These are phyloP conservation scores for Clarireedia homoeocarpa DNA, from an alignment of 2,329 filamentous ascomycete species.

Conservation along the genomic window DNA sequence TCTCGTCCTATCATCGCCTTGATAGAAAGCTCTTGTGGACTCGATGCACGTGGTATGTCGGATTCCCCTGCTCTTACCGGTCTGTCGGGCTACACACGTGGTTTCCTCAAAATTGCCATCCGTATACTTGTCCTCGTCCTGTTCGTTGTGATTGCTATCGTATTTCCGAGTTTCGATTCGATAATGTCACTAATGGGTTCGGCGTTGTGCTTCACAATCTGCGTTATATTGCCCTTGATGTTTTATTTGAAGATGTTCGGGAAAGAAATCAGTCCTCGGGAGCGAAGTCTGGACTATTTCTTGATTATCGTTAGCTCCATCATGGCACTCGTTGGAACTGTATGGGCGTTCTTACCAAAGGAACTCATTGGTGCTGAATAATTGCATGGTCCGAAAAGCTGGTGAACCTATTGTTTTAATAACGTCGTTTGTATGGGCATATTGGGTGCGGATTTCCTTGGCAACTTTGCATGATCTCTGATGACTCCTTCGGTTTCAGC, in stretches of 20 bases:
- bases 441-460: not conserved
- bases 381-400: not conserved
- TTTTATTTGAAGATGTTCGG: constrained; percentile 91
- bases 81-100: constrained; percentile 48
- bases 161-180: constrained; percentile 61
- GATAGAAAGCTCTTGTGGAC: constrained; percentile 69
- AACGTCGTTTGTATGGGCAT: not conserved
- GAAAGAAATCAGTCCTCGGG: constrained; percentile 54
- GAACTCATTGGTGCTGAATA: constrained; percentile 53
- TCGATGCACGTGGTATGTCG: constrained; percentile 39
- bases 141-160: constrained; percentile 67
- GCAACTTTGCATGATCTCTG: too few relatives aligned
- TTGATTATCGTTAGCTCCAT: constrained; percentile 62
- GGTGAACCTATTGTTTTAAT: not conserved
- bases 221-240: constrained; percentile 78
- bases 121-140: constrained; percentile 59
- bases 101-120: constrained; percentile 50
- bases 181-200: constrained; percentile 77
- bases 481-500: too few relatives aligned
- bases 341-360: constrained; percentile 83
- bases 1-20: constrained; percentile 83
- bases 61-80: constrained; percentile 42
- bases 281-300: constrained; percentile 59
- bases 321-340: constrained; percentile 69
- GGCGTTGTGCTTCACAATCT: constrained; percentile 87